Base-by-base conservation (phyloP, 139 green algal species). In the Edaphochlamys debaryana region DNA sequence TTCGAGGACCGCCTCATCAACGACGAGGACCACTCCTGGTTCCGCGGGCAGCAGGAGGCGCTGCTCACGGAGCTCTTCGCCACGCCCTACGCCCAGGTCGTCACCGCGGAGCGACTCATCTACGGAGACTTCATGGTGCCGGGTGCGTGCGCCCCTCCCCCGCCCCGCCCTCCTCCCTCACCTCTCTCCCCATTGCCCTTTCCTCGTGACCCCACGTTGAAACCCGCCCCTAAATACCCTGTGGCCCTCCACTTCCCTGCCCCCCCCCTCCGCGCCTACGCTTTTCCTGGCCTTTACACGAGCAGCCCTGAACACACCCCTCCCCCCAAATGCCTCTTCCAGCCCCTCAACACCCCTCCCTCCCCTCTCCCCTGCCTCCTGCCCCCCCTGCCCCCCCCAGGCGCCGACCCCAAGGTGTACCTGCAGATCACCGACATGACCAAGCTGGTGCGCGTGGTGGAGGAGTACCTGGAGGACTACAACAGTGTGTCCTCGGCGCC, bases 391-490 rank as follows among this genome's bases (percentile, higher is more conserved):
- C 20, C 19, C 32, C 78, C 82, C 30, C 37, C 52, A 88, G 86
- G 87, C 34, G 87, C 87, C 22, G 93, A 96, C 62, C 93, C 93
- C 0, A 78, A 78, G 32, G 68, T 94, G 38, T 97, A 93, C 71
- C 54, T 69, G 67, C 91, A 90, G 67, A 90, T 94, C 79, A 89
- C 78, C 13, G 90, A 96, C 87, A 90, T 93, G 78, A 36, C 72
- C 1, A 63, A 84, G 25, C 90, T 95, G 48, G 84, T 91, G 3
- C 88, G 86, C 54, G 79, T 86, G 79, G 87, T 95, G 48, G 88
- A 95, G 86, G 92, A 96, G 86, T 94, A 94, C 74, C 84, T 96
- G 66, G 92, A 96, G 69, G 93, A 96, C 86, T 96, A 95, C 92
- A 96, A 96, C 89, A 83, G 42, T 41, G 86, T 95, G 68, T 89